phyloP scores from a whole-genome alignment of 306 rosid species.

The Citrullus colocynthis region DNA sequence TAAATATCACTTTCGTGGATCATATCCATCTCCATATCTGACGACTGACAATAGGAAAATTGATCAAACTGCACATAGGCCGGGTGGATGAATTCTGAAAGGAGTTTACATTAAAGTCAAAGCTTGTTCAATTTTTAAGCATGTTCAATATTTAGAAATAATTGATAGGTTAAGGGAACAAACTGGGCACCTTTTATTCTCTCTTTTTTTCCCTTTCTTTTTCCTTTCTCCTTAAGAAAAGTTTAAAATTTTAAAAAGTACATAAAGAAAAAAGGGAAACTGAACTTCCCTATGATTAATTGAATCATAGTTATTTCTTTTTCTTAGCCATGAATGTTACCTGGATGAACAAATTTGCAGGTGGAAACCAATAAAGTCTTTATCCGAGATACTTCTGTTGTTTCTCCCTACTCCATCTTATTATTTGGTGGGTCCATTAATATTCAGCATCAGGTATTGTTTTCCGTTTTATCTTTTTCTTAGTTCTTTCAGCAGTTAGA shows the following conservation, averaged over 20 bases:
- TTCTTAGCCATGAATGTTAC: constrained; percentile 3
- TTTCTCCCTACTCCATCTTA: constrained; percentile 89
- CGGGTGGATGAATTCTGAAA: background rate
- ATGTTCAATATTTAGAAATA: background rate
- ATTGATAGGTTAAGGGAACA: background rate
- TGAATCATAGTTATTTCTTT: constrained; percentile 1
- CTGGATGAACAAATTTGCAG: constrained; percentile 24
- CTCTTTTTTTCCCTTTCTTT: background rate
- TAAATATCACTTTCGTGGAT: background rate
- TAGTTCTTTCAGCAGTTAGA: background rate
- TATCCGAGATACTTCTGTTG: constrained; percentile 64
- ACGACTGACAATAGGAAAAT: background rate
- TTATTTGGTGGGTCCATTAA: constrained; percentile 83
- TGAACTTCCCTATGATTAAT: background rate
- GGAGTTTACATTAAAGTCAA: background rate
- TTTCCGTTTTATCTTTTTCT: background rate
- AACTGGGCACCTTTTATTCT: background rate
- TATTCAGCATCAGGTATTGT: constrained; percentile 77
- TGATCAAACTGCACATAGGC: background rate
- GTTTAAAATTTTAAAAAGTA: too few relatives aligned
- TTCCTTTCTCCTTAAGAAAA: background rate
- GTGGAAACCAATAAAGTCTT: constrained; percentile 81
- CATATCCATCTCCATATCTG: background rate
- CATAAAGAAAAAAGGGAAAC: background rate
- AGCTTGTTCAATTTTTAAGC: background rate